These are phyloP conservation scores for Cryptosporidium ubiquitum DNA, from an alignment of 169 alveolate genomes.

Conservation along the genomic window DNA sequence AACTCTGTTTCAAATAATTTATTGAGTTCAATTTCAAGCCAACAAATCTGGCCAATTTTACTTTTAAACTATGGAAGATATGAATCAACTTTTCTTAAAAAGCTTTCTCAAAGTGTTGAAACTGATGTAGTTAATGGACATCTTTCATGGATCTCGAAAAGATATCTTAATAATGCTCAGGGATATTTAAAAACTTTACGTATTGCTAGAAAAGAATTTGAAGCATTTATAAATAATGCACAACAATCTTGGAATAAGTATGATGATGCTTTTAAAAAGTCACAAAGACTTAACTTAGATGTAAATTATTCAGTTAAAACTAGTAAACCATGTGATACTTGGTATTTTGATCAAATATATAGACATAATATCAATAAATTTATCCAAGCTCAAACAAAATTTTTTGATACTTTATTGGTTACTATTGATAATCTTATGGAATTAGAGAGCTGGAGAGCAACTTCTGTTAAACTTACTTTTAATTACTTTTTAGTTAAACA, in stretches of 20 bases:
- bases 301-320: constrained; percentile 23
- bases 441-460: constrained; percentile 57
- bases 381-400: constrained; percentile 39
- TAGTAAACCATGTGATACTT: constrained; percentile 31
- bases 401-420: not conserved
- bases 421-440: constrained; percentile 61
- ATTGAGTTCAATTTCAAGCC: constrained; percentile 3
- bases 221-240: not conserved
- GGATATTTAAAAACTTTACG: constrained; percentile 5
- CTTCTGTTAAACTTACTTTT: constrained; percentile 49
- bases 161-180: constrained; percentile 59
- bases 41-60: constrained; percentile 49
- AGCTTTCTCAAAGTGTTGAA: constrained; percentile 39
- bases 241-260: constrained; percentile 57
- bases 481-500: constrained; percentile 34
- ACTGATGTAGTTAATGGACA: constrained; percentile 71
- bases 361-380: constrained; percentile 43
- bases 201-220: constrained; percentile 41
- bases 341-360: constrained; percentile 61
- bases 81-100: constrained; percentile 34
- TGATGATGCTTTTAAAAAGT: constrained; percentile 36
- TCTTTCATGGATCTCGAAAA: constrained; percentile 59
- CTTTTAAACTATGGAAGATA: constrained; percentile 4
- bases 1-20: not conserved
- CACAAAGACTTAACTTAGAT: constrained; percentile 41